phyloP scores from a whole-genome alignment of 176 grass and related monocot species.

The Microstegium vimineum region DNA sequence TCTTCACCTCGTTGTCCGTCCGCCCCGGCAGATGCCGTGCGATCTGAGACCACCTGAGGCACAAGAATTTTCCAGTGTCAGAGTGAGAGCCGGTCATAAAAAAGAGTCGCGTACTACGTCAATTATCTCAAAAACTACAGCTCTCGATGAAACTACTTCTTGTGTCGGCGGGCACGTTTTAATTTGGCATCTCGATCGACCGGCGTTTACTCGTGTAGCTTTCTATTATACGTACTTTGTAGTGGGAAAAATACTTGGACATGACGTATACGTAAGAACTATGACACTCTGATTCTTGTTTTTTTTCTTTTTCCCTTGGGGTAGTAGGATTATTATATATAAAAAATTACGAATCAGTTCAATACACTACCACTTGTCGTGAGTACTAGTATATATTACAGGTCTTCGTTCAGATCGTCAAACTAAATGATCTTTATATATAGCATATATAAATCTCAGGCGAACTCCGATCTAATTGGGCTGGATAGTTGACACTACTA shows the following conservation, averaged over 20 bases:
- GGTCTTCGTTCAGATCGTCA: background rate
- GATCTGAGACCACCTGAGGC: slow-evolving; percentile 86
- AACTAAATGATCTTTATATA: background rate
- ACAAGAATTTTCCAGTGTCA: slow-evolving; percentile 1
- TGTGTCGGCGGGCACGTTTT: background rate
- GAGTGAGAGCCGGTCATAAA: background rate
- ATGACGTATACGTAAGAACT: background rate
- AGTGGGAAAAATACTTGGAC: background rate
- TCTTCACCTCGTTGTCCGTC: slow-evolving; percentile 99
- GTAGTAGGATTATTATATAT: background rate
- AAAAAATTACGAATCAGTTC: background rate
- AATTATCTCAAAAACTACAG: background rate
- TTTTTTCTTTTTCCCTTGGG: background rate
- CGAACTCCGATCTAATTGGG: background rate
- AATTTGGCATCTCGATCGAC: background rate
- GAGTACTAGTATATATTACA: background rate
- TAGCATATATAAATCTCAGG: background rate
- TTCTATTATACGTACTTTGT: background rate
- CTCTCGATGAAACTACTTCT: background rate
- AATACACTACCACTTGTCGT: background rate
- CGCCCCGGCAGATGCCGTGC: slow-evolving; percentile 79
- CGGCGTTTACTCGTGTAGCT: background rate
- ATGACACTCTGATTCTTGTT: background rate
- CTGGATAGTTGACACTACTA: slow-evolving; percentile 19
- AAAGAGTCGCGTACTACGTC: background rate